These are phyloP conservation scores for Trichoderma arundinaceum DNA, from an alignment of 2,329 filamentous ascomycete genomes.

Conservation along the genomic window DNA sequence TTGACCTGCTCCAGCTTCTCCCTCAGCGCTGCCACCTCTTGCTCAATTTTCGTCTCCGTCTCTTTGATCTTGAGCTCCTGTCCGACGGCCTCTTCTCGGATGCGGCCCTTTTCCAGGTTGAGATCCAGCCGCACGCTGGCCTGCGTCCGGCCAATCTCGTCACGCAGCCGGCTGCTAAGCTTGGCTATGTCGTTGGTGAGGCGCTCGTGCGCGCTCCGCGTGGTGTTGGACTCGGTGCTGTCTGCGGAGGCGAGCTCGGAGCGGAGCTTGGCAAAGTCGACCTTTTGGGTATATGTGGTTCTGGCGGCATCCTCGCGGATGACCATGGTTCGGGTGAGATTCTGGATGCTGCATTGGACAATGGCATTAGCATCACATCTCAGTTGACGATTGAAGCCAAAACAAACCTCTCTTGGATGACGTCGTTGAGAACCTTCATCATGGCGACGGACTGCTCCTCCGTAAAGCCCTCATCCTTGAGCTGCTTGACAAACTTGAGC, in stretches of 20 bases:
- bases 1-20: constrained; percentile 97
- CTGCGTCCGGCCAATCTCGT: constrained; percentile 94
- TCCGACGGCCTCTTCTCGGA: constrained; percentile 92
- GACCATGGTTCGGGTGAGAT: constrained; percentile 97
- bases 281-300: constrained; percentile 83
- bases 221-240: constrained; percentile 87
- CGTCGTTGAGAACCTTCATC: constrained; percentile 96
- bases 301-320: constrained; percentile 90
- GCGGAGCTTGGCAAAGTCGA: constrained; percentile 96
- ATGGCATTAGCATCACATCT: too few species aligned
- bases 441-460: constrained; percentile 96
- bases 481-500: constrained; percentile 90
- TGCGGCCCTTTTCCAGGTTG: constrained; percentile 95
- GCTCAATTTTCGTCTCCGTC: constrained; percentile 97
- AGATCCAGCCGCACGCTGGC: constrained; percentile 90
- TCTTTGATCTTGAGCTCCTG: constrained; percentile 99
- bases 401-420: constrained; percentile 85
- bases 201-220: constrained; percentile 86
- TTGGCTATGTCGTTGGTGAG: constrained; percentile 95
- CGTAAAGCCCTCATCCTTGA: constrained; percentile 91
- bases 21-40: constrained; percentile 87
- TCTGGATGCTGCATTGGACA: constrained; percentile 73
- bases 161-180: constrained; percentile 83
- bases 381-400: neutral
- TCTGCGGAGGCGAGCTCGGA: constrained; percentile 92